Evolutionary conservation across 2,329 filamentous ascomycete species (phyloP).

Genomic region (Aspergillus sp.): DNA sequence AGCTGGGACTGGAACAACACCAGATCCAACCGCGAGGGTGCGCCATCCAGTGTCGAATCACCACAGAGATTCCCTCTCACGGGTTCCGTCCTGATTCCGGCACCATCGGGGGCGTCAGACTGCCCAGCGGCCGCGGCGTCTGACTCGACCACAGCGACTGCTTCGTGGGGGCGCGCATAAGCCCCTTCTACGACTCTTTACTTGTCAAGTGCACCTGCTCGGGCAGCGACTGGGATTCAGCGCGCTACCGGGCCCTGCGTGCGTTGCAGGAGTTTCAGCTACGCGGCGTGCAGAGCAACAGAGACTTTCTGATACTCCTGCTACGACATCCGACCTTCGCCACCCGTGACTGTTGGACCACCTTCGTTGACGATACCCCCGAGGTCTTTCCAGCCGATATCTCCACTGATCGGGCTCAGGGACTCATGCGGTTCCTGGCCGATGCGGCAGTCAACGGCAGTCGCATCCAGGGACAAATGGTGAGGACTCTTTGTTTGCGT

Average conservation of each 20-base stretch:
- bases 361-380: conserved; percentile 98
- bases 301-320: conserved; percentile 88
- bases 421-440: conserved; percentile 87
- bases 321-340: conserved; percentile 92
- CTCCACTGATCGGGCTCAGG: conserved; percentile 96
- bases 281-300: conserved; percentile 97
- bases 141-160: conserved; percentile 91
- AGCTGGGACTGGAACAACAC: conserved; percentile 96
- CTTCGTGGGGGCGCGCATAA: conserved; percentile 87
- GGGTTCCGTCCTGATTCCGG: conserved; percentile 90
- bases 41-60: conserved; percentile 97
- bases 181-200: conserved; percentile 77
- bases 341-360: conserved; percentile 93
- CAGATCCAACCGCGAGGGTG: conserved; percentile 93
- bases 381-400: conserved; percentile 87
- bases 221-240: conserved; percentile 92
- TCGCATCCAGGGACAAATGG: conserved; percentile 96
- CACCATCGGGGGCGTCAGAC: conserved; percentile 98
- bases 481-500: too few relatives aligned
- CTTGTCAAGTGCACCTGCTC: conserved; percentile 89
- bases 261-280: conserved; percentile 96
- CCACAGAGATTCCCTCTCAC: conserved; percentile 87
- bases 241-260: conserved; percentile 85
- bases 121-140: conserved; percentile 88
- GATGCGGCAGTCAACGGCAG: conserved; percentile 96